A percentile compares a stretch with the other conserved stretches of the same genome.
Evolutionary conservation across 2,329 filamentous ascomycete species (phyloP).

Genomic region (Rutstroemia sp.): DNA sequence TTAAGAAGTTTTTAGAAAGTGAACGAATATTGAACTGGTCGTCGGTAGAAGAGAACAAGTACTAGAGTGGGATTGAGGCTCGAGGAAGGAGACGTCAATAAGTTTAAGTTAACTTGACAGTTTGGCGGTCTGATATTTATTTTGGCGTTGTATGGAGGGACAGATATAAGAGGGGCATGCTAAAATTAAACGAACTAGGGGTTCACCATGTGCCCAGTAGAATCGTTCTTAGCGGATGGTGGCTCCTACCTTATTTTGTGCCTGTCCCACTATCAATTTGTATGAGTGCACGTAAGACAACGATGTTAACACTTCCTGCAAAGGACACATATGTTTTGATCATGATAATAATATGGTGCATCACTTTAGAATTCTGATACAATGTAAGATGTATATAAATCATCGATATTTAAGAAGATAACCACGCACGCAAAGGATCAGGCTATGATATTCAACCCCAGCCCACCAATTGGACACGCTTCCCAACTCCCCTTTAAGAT

Average conservation of each 20-base stretch:
- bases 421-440: neutral
- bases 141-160: neutral
- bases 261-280: too few species aligned
- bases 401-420: neutral
- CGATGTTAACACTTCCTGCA: too few species aligned
- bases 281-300: too few species aligned
- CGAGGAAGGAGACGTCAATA: neutral
- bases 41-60: neutral
- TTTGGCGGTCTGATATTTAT: neutral
- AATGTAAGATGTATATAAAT: neutral
- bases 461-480: slow-evolving; percentile 1
- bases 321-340: too few species aligned
- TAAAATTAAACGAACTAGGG: neutral
- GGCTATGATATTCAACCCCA: neutral
- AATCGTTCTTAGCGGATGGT: too few species aligned
- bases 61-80: neutral
- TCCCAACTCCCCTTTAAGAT: slow-evolving; percentile 18
- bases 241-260: too few species aligned
- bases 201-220: too few species aligned
- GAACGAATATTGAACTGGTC: too few species aligned
- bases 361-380: neutral
- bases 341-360: too few species aligned
- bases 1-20: too few species aligned
- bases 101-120: neutral
- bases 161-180: neutral